A percentile compares a stretch with the other conserved stretches of the same genome.
Conservation (phyloP, 2,329 filamentous ascomycete species). For the Diplodia corticola region DNA sequence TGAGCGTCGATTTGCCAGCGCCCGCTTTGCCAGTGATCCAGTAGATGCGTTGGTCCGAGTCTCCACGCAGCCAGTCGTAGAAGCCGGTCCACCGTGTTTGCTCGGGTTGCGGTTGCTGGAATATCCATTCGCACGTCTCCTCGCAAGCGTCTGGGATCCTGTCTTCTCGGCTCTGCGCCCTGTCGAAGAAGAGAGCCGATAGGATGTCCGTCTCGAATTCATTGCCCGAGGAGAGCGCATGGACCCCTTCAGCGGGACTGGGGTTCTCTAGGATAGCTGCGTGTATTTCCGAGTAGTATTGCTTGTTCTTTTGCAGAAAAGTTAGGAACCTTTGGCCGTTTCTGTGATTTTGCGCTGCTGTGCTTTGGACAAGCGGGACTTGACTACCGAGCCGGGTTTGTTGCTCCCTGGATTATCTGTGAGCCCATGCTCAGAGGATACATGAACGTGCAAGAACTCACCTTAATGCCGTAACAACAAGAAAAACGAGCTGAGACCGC, state of each 20-base stretch:
- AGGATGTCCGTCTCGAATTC: conserved; percentile 11
- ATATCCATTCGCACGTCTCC: conserved; percentile 9
- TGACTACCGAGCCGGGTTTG: not conserved
- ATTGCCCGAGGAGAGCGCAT: not conserved
- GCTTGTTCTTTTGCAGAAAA: not conserved
- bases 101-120: not conserved
- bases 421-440: not conserved
- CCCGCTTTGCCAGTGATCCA: conserved; percentile 49
- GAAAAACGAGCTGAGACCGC: not conserved
- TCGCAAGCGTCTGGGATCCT: not conserved
- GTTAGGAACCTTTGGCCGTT: not conserved
- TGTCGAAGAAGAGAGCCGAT: not conserved
- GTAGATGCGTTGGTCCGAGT: not conserved
- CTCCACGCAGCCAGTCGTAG: not conserved
- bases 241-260: not conserved
- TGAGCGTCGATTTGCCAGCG: conserved; percentile 51
- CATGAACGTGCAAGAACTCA: not conserved
- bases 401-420: not conserved
- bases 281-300: not conserved
- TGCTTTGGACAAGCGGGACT: not conserved
- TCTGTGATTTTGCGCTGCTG: not conserved
- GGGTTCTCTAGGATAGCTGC: not conserved
- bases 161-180: not conserved
- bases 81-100: not conserved
- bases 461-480: conserved; percentile 6